Conservation (phyloP, 2,329 filamentous ascomycete species). For the Talaromyces islandicus region DNA sequence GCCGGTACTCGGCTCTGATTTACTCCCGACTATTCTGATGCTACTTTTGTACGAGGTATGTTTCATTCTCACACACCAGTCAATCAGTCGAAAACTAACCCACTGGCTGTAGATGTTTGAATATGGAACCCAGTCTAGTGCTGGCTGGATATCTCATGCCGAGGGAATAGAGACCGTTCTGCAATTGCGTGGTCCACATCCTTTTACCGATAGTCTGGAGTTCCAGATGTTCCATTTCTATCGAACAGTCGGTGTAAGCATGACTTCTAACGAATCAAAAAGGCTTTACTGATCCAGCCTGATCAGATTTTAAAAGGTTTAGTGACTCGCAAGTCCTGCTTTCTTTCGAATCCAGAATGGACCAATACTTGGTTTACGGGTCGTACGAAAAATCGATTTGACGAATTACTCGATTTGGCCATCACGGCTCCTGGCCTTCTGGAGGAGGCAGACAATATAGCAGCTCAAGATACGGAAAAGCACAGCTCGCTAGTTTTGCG, state of each 20-base stretch:
- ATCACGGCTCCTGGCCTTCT: not conserved
- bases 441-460: not conserved
- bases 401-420: slow-evolving; percentile 6
- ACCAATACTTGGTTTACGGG: not conserved
- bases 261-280: not conserved
- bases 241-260: slow-evolving; percentile 4
- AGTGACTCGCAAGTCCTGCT: not conserved
- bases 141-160: slow-evolving; percentile 4
- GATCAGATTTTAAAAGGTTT: slow-evolving; percentile 3
- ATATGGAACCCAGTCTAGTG: slow-evolving; percentile 4
- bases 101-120: not conserved
- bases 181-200: not conserved
- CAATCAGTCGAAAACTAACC: not conserved
- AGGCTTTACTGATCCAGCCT: not conserved
- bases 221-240: slow-evolving; percentile 7
- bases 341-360: slow-evolving; percentile 7
- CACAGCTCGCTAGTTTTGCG: not conserved
- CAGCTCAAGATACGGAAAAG: not conserved
- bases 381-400: not conserved
- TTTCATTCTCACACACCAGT: not conserved
- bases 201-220: not conserved
- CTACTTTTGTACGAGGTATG: slow-evolving; percentile 6
- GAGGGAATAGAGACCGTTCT: slow-evolving; percentile 3
- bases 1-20: not conserved
- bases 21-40: slow-evolving; percentile 4